Evolutionary conservation across 331 rosid species (phyloP), one percentile per base, ranked within the genome.

Genomic region (Quercus tomentella): DNA sequence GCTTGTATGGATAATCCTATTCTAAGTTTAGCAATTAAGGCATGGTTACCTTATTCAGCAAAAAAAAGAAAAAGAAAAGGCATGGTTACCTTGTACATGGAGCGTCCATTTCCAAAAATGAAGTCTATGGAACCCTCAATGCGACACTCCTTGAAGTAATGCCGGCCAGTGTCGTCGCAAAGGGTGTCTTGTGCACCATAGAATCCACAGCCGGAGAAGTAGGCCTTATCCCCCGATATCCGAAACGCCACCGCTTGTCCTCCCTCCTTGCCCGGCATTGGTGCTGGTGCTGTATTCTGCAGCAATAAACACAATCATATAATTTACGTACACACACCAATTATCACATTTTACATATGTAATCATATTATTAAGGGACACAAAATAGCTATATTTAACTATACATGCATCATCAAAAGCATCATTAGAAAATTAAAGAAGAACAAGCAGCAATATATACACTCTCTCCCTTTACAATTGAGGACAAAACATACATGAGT

Each of bases 251-350:
- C 94, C 77, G 98, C 98, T 67, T 94, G 98, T 94, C 97, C 87
- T n/a, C 98, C 98, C 35, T 94, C 88, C 97, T 91, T 92, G 56
- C 97, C 98, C 5, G 98, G 98, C 97, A 80, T 73, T 11, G 97
- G 98, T 41, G 97, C 97, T 7, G 98, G 98, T 45, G 98, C 94
- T 16, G 98, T 92, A 69, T 92, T 94, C 98, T 94, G 83, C 75
- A n/a, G 15, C 41, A 4, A 26, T 54, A 76, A 3, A 12, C 54
- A 12, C 15, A 49, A 49, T 3, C 54, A 49, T 49, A 12, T 49
- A 45, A 11, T 45, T 45, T 45, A 45, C 54, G 17, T 1, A 45
- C 54, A 45, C 54, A 45, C 4, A 12, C 54, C 54, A 45, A 45
- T 45, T 45, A 45, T 45, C 54, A 45, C 54, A 45, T 37, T 37